Conservation (phyloP, 441 rosid species). For the Populus hybrid region DNA sequence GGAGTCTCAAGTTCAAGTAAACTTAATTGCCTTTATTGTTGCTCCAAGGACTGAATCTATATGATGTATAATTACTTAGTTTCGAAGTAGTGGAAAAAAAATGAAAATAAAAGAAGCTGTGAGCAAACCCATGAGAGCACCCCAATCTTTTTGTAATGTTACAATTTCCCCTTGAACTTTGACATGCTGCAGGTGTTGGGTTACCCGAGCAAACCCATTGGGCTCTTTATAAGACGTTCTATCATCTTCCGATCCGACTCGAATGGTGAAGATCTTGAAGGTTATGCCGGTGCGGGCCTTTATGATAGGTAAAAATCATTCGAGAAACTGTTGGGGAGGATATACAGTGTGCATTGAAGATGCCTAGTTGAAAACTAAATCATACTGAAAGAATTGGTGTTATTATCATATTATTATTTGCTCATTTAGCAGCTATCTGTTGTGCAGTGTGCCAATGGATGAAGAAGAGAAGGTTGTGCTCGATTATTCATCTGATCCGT, state of each 20-base stretch:
- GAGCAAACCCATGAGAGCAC: background rate
- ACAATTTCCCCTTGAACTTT: constrained; percentile 13
- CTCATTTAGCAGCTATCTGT: background rate
- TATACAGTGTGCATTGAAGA: background rate
- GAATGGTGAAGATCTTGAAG: constrained; percentile 97
- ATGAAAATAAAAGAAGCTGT: background rate
- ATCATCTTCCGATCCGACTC: constrained; percentile 95
- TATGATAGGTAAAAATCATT: constrained; percentile 74
- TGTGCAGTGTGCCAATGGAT: constrained; percentile 94
- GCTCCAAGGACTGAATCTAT: background rate
- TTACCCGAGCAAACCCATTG: constrained; percentile 95
- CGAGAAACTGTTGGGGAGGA: background rate
- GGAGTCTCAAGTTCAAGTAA: background rate
- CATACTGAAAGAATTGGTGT: background rate
- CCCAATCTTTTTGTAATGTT: background rate
- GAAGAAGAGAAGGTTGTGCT: constrained; percentile 74
- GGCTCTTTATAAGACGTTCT: constrained; percentile 84
- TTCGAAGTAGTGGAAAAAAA: background rate
- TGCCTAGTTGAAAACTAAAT: background rate
- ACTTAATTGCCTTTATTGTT: background rate
- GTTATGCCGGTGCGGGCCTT: constrained; percentile 99
- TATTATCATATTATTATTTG: background rate
- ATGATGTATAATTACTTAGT: background rate
- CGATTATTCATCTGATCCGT: constrained; percentile 76
- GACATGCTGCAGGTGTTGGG: constrained; percentile 62